phyloP scores from a whole-genome alignment of 805 yeast genomes.

The Yueomyces sp. region DNA sequence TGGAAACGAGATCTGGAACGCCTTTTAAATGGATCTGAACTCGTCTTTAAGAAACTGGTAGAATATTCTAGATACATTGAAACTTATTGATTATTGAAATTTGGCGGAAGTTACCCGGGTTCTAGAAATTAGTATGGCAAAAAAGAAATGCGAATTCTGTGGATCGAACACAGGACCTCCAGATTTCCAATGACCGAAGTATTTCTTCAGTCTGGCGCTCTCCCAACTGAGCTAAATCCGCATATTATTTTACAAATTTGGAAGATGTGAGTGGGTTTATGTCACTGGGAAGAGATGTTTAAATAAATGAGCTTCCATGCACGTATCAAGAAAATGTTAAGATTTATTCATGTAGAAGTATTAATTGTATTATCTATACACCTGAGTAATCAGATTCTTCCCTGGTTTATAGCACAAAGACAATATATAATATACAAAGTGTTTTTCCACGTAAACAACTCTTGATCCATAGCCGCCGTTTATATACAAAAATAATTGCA shows the following conservation, averaged over 20 bases:
- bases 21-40: neutral
- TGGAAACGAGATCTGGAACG: neutral
- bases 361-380: too few relatives aligned
- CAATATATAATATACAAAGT: too few relatives aligned
- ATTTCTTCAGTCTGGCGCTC: constrained; percentile 31
- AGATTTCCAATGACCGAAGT: constrained; percentile 24
- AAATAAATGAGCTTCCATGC: too few relatives aligned
- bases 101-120: neutral
- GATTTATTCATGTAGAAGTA: too few relatives aligned
- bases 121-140: neutral
- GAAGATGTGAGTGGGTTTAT: too few relatives aligned
- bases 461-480: too few relatives aligned
- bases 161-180: constrained; percentile 87
- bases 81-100: neutral
- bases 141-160: constrained; percentile 43
- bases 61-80: neutral
- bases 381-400: too few relatives aligned
- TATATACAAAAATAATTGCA: too few relatives aligned
- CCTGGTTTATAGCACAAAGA: too few relatives aligned
- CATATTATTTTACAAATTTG: constrained; percentile 2
- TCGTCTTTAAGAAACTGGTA: neutral
- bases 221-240: constrained; percentile 34
- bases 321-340: too few relatives aligned
- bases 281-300: too few relatives aligned
- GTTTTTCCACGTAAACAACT: too few relatives aligned